Conservation (phyloP, 768 basidiomycete species). For the Kwoniella bestiolae region DNA sequence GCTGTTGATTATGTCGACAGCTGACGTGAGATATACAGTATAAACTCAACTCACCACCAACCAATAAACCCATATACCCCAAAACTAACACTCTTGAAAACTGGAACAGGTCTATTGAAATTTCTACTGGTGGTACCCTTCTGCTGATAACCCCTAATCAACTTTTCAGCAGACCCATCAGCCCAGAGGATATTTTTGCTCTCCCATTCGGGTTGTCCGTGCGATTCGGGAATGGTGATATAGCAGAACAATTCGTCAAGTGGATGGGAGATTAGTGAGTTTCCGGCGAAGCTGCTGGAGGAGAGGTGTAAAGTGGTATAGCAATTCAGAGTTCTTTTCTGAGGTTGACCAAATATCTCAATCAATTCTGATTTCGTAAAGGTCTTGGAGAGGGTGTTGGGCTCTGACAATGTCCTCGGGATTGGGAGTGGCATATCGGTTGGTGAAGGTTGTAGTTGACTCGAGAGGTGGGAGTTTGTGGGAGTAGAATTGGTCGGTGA, state of each 20-base stretch:
- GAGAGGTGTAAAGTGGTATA: background rate
- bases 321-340: no score
- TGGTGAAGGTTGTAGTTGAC: no score
- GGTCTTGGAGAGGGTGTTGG: no score
- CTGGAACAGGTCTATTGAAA: background rate
- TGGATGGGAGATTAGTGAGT: background rate
- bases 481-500: no score
- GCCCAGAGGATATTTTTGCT: background rate
- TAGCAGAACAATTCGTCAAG: background rate
- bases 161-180: background rate
- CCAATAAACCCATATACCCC: background rate
- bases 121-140: background rate
- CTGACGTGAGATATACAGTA: background rate
- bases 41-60: constrained; percentile 4
- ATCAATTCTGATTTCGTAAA: no score
- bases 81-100: background rate
- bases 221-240: background rate
- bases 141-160: background rate
- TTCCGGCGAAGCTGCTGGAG: background rate
- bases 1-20: no score
- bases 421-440: no score
- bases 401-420: no score
- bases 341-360: no score
- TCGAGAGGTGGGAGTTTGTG: no score
- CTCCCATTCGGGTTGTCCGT: background rate